Conservation (phyloP, 2,329 filamentous ascomycete genomes). For the Apiospora phragmitis region DNA sequence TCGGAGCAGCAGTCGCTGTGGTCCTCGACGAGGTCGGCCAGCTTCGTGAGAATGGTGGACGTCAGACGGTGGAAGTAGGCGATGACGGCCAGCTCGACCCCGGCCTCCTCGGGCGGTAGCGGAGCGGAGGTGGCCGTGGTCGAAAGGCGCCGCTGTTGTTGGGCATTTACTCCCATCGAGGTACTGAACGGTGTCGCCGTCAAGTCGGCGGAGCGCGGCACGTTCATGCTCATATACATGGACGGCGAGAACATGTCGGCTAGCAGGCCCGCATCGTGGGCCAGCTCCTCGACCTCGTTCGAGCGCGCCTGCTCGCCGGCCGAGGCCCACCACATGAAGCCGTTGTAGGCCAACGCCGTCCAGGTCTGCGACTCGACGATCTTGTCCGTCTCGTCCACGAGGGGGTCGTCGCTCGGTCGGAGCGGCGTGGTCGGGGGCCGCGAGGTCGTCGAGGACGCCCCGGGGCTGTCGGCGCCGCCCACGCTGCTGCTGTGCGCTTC, state of each 20-base stretch:
- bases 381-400: slow-evolving; percentile 49
- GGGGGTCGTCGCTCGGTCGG: slow-evolving; percentile 34
- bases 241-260: slow-evolving; percentile 46
- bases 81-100: slow-evolving; percentile 69
- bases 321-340: slow-evolving; percentile 90
- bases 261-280: slow-evolving; percentile 56
- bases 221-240: slow-evolving; percentile 27
- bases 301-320: slow-evolving; percentile 70
- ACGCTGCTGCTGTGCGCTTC: slow-evolving; percentile 16
- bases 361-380: slow-evolving; percentile 65
- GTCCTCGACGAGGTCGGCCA: slow-evolving; percentile 45
- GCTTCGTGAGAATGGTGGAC: slow-evolving; percentile 59
- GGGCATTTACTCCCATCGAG: slow-evolving; percentile 36
- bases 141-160: slow-evolving; percentile 39
- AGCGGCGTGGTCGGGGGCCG: slow-evolving; percentile 22
- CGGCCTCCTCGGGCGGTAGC: slow-evolving; percentile 40
- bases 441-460: slow-evolving; percentile 24
- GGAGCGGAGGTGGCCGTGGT: slow-evolving; percentile 23
- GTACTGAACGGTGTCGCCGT: slow-evolving; percentile 41
- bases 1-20: not conserved
- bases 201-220: slow-evolving; percentile 33
- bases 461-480: slow-evolving; percentile 16
- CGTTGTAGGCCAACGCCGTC: slow-evolving; percentile 75
- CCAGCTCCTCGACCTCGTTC: slow-evolving; percentile 59
- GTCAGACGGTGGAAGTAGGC: slow-evolving; percentile 82